These are phyloP conservation scores for Eudorina sp. DNA, from an alignment of 139 green algal species.

Conservation along the genomic window DNA sequence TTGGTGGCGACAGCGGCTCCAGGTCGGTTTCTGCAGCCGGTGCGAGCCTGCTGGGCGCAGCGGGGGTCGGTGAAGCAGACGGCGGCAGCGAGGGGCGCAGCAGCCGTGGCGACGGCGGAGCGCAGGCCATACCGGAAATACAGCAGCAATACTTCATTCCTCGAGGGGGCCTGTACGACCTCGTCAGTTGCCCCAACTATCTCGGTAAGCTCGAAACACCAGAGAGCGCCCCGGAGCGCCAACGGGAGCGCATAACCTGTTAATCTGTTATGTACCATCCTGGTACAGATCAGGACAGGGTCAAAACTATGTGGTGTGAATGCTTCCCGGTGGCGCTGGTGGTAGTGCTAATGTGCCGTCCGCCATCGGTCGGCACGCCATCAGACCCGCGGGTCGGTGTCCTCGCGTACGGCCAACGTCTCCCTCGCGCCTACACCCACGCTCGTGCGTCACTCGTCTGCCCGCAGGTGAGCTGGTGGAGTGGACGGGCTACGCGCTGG, in stretches of 20 bases:
- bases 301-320: no score
- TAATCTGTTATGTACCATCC: no score
- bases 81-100: neutral
- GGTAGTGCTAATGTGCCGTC: no score
- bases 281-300: no score
- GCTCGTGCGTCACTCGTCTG: no score
- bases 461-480: conserved; percentile 44
- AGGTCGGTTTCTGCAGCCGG: neutral
- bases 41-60: neutral
- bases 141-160: conserved; percentile 41
- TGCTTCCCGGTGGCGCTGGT: no score
- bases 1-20: neutral
- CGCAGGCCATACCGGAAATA: neutral
- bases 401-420: no score
- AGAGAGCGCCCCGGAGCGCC: no score
- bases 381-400: no score
- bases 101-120: neutral
- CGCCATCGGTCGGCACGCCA: no score
- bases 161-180: conserved; percentile 7
- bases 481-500: conserved; percentile 44
- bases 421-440: neutral
- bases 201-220: no score
- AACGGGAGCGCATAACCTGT: no score
- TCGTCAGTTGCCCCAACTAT: conserved; percentile 48
- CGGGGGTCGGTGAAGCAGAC: neutral